Percentiles rank a stretch among this genome's conserved stretches.
phyloP scores from a whole-genome alignment of 139 green algal species.

The Desmodesmus armatus region DNA sequence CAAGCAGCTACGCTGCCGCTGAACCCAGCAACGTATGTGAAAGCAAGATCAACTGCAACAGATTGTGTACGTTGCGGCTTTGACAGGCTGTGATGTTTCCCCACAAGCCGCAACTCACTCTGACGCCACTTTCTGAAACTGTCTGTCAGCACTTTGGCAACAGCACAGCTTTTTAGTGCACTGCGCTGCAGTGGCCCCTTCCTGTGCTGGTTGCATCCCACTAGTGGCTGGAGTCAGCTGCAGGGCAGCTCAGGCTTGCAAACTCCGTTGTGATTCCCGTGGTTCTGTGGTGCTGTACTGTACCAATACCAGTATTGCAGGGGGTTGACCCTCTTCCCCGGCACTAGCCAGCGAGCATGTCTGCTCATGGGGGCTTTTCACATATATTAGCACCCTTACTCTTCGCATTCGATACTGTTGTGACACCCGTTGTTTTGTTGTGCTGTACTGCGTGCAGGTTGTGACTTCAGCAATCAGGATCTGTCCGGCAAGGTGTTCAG shows the following conservation, averaged over 20 bases:
- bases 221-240: too few species aligned
- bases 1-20: not conserved
- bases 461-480: constrained; percentile 60
- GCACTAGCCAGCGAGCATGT: not conserved
- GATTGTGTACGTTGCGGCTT: too few species aligned
- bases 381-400: too few species aligned
- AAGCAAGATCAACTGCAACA: not conserved
- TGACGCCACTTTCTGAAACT: too few species aligned
- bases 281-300: not conserved
- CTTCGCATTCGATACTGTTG: not conserved
- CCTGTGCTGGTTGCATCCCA: too few species aligned
- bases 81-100: too few species aligned
- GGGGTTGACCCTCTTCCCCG: not conserved
- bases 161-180: too few species aligned
- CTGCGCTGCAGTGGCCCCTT: too few species aligned
- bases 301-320: not conserved
- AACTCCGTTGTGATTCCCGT: not conserved
- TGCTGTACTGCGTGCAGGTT: constrained; percentile 35
- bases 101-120: too few species aligned
- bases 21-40: not conserved
- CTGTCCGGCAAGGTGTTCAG: constrained; percentile 66
- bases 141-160: too few species aligned
- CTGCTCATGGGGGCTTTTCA: not conserved
- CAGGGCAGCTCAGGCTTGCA: too few species aligned
- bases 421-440: too few species aligned